These are phyloP conservation scores for Penicillium salamii DNA, from an alignment of 495 filamentous ascomycete genomes.

Conservation along the genomic window DNA sequence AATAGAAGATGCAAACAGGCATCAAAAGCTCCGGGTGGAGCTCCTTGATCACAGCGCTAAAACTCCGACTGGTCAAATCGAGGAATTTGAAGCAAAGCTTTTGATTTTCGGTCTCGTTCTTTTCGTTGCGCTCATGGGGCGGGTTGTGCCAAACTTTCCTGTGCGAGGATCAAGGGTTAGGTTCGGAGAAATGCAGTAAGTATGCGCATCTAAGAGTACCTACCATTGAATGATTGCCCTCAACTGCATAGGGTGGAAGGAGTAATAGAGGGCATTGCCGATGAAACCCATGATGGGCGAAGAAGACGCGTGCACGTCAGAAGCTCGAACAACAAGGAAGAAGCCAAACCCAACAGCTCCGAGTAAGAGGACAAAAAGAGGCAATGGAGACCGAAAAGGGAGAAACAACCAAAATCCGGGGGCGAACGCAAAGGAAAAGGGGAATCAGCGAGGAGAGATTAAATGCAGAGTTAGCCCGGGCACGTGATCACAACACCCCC, in stretches of 20 bases:
- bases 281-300: constrained; percentile 48
- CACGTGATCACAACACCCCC: constrained; percentile 8
- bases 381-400: not conserved
- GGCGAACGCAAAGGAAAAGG: constrained; percentile 6
- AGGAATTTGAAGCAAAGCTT: constrained; percentile 83
- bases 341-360: not conserved
- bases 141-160: constrained; percentile 98
- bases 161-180: constrained; percentile 7
- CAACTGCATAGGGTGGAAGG: constrained; percentile 74
- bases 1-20: constrained; percentile 90
- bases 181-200: not conserved
- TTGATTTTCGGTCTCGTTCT: constrained; percentile 70
- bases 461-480: constrained; percentile 6
- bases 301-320: constrained; percentile 8
- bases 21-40: constrained; percentile 90
- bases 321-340: not conserved
- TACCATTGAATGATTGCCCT: constrained; percentile 93
- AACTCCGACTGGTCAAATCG: constrained; percentile 86
- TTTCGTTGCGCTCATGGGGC: constrained; percentile 75
- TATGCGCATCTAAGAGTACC: not conserved
- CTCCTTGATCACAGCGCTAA: constrained; percentile 91
- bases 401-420: constrained; percentile 2
- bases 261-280: constrained; percentile 67
- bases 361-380: not conserved
- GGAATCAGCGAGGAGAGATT: constrained; percentile 4